Evolutionary conservation across 1,139 yeast genomes (phyloP).

Genomic region (Pichia sp.): DNA sequence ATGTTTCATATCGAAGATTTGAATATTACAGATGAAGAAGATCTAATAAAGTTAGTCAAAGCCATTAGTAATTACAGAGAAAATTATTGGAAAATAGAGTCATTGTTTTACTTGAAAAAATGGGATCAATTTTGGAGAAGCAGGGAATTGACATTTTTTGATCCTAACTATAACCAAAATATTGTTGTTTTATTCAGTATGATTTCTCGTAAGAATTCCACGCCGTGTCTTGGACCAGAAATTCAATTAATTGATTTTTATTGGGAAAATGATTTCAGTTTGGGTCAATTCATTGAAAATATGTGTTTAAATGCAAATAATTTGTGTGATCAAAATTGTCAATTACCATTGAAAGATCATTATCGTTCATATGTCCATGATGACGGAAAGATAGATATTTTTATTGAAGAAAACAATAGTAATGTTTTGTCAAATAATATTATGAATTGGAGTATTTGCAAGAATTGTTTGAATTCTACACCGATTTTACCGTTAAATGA

Average conservation of each 20-base stretch:
- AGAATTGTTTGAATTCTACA: slow-evolving; percentile 65
- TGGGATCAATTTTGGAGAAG: slow-evolving; percentile 53
- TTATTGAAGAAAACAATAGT: slow-evolving; percentile 55
- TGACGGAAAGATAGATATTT: slow-evolving; percentile 70
- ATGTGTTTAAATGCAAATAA: slow-evolving; percentile 62
- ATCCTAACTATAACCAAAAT: slow-evolving; percentile 70
- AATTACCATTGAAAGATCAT: slow-evolving; percentile 64
- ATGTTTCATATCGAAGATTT: background rate
- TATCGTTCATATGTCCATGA: slow-evolving; percentile 89
- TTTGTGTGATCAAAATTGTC: slow-evolving; percentile 78
- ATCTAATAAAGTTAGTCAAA: slow-evolving; percentile 35
- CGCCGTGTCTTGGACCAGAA: slow-evolving; percentile 92
- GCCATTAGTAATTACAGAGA: slow-evolving; percentile 33
- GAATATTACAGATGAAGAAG: slow-evolving; percentile 12
- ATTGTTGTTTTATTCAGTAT: slow-evolving; percentile 74
- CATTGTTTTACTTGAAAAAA: slow-evolving; percentile 38
- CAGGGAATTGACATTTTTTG: slow-evolving; percentile 44
- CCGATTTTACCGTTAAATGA: slow-evolving; percentile 86
- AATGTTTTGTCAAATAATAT: slow-evolving; percentile 61
- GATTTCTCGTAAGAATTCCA: slow-evolving; percentile 77
- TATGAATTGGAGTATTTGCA: slow-evolving; percentile 90
- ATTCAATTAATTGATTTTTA: slow-evolving; percentile 77
- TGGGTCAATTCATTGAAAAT: slow-evolving; percentile 85
- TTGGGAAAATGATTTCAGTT: slow-evolving; percentile 83
- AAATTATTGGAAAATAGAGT: slow-evolving; percentile 26